phyloP scores from a whole-genome alignment of 257 asterid genomes.

The Solanum rostratum region DNA sequence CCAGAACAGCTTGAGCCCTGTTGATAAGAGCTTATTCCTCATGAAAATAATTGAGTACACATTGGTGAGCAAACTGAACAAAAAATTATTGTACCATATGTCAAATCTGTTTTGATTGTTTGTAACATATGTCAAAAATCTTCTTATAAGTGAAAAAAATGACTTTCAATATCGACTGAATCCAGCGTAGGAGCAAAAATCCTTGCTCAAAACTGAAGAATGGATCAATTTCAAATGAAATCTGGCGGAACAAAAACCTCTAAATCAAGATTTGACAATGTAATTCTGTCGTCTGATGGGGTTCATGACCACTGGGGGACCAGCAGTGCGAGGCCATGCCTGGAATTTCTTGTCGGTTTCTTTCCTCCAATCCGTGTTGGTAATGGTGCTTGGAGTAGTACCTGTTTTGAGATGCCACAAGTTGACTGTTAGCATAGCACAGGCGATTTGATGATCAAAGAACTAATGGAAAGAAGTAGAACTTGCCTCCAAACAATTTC shows the following conservation, averaged over 20 bases:
- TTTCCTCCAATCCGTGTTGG: slow-evolving; percentile 52
- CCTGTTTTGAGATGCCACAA: slow-evolving; percentile 27
- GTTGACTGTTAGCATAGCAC: not conserved
- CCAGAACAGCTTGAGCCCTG: too few species aligned
- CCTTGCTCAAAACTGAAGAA: not conserved
- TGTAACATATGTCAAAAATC: not conserved
- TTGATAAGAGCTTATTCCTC: too few species aligned
- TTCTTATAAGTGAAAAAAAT: not conserved
- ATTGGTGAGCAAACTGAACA: not conserved
- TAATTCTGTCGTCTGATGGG: slow-evolving; percentile 94
- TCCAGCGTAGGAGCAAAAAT: not conserved
- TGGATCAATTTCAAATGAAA: not conserved
- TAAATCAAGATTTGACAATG: slow-evolving; percentile 60
- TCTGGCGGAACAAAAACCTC: not conserved
- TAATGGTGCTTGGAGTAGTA: slow-evolving; percentile 52
- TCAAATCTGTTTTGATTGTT: not conserved
- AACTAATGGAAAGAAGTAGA: not conserved
- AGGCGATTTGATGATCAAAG: not conserved
- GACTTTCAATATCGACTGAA: not conserved
- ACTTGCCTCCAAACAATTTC: slow-evolving; percentile 31
- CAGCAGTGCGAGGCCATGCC: slow-evolving; percentile 99
- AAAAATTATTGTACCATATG: not conserved
- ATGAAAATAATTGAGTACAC: not conserved
- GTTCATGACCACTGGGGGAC: slow-evolving; percentile 96
- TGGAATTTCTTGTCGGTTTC: slow-evolving; percentile 87